These are phyloP conservation scores for Aureobasidium subglaciale DNA, from an alignment of 2,329 filamentous ascomycete species.

Conservation along the genomic window DNA sequence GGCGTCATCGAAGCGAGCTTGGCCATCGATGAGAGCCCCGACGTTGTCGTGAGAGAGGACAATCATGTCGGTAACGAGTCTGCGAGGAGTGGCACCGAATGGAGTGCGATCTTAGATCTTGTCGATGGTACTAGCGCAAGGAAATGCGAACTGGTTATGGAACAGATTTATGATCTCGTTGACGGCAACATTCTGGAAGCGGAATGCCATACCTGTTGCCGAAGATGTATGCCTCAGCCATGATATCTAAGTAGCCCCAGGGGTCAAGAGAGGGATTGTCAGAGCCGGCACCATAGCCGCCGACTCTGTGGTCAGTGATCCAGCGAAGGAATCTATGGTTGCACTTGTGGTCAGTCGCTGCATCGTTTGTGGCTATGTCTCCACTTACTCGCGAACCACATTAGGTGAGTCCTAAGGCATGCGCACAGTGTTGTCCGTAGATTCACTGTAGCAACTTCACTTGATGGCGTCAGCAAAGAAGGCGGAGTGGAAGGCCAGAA, in stretches of 20 bases:
- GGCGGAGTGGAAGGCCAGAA: background rate
- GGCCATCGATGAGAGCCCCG: background rate
- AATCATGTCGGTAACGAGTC: background rate
- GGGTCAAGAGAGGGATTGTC: background rate
- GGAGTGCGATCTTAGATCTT: background rate
- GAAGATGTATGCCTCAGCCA: background rate
- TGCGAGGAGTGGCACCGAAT: background rate
- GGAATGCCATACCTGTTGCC: conserved; percentile 2
- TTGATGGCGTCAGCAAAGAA: background rate
- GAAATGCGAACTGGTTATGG: background rate
- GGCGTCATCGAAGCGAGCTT: background rate
- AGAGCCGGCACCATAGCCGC: background rate
- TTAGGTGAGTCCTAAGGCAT: background rate
- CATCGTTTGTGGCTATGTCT: background rate
- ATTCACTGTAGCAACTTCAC: background rate
- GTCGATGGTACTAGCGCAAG: background rate
- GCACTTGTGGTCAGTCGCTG: background rate
- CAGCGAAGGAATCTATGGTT: background rate
- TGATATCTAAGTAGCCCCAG: background rate
- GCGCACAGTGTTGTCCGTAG: background rate
- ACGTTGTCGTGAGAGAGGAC: background rate
- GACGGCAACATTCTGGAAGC: conserved; percentile 1
- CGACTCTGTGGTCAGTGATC: background rate
- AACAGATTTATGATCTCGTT: background rate
- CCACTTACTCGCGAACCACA: background rate